phyloP scores from a whole-genome alignment of 495 filamentous ascomycete genomes.

The Podospora comata region DNA sequence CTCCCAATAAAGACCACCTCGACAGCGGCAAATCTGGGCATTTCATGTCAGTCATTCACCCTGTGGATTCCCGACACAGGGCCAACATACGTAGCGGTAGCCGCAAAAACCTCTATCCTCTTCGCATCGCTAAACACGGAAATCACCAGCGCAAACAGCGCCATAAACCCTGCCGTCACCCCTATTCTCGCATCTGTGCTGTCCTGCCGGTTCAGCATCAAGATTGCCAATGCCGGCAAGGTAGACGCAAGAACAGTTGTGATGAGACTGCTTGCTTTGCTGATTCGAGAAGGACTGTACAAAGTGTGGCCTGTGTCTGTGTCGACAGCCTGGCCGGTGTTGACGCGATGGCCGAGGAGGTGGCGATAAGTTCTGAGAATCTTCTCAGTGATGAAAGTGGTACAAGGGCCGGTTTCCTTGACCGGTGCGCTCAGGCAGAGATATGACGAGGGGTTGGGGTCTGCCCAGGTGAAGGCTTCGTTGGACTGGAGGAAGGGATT shows the following conservation, averaged over 20 bases:
- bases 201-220: background rate
- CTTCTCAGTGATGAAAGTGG: background rate
- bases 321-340: background rate
- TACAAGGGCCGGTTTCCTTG: background rate
- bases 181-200: background rate
- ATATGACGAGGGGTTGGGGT: background rate
- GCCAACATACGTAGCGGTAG: slow-evolving; percentile 6
- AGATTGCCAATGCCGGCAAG: background rate
- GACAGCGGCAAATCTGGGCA: slow-evolving; percentile 1
- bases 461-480: background rate
- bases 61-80: background rate
- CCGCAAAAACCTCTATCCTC: slow-evolving; percentile 6
- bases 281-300: background rate
- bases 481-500: background rate
- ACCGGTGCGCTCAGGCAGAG: background rate
- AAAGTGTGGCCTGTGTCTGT: background rate
- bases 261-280: slow-evolving; percentile 1
- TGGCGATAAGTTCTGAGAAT: background rate
- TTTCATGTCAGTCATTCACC: background rate
- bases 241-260: background rate
- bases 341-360: background rate
- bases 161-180: background rate
- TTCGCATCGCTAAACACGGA: background rate
- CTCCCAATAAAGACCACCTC: slow-evolving; percentile 1
- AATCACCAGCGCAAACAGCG: background rate